Evolutionary conservation across 805 yeast genomes (phyloP).

Genomic region (Yarrowia deformans): DNA sequence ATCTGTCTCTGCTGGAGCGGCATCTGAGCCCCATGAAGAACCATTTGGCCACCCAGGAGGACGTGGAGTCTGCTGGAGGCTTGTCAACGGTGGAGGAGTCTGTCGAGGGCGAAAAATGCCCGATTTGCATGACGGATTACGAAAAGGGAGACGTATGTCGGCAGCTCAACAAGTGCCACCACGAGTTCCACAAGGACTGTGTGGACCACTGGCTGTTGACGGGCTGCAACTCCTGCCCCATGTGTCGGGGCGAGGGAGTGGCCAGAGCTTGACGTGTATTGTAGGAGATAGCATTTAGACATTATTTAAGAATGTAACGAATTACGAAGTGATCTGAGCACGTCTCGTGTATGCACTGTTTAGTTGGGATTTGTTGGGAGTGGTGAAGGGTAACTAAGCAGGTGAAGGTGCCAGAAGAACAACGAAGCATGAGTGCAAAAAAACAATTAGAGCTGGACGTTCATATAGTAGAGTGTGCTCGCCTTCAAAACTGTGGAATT

Average conservation of each 20-base stretch:
- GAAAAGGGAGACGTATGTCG: slow-evolving; percentile 58
- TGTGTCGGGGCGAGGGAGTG: slow-evolving; percentile 60
- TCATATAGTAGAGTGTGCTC: too few relatives aligned
- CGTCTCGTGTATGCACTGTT: too few relatives aligned
- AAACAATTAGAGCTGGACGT: too few relatives aligned
- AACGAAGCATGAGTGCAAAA: too few relatives aligned
- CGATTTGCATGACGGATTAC: slow-evolving; percentile 62
- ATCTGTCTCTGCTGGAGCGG: slow-evolving; percentile 57
- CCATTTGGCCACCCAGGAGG: slow-evolving; percentile 55
- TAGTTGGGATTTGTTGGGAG: too few relatives aligned
- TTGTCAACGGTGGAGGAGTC: slow-evolving; percentile 46
- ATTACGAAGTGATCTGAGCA: neutral
- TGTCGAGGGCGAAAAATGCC: slow-evolving; percentile 54
- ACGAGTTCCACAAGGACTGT: slow-evolving; percentile 62
- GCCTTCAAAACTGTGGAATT: too few relatives aligned
- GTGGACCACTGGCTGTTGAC: slow-evolving; percentile 64
- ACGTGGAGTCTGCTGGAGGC: slow-evolving; percentile 54
- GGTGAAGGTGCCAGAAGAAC: too few relatives aligned
- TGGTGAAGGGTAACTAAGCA: too few relatives aligned
- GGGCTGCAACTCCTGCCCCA: slow-evolving; percentile 65
- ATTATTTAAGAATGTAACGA: slow-evolving; percentile 31
- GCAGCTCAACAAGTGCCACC: slow-evolving; percentile 56
- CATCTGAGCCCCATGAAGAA: slow-evolving; percentile 58
- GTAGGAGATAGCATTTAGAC: slow-evolving; percentile 20
- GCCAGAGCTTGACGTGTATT: neutral